Evolutionary conservation across 2,329 filamentous ascomycete species (phyloP), one percentile per base, ranked within the genome.

Genomic region (Sclerotinia minor): DNA sequence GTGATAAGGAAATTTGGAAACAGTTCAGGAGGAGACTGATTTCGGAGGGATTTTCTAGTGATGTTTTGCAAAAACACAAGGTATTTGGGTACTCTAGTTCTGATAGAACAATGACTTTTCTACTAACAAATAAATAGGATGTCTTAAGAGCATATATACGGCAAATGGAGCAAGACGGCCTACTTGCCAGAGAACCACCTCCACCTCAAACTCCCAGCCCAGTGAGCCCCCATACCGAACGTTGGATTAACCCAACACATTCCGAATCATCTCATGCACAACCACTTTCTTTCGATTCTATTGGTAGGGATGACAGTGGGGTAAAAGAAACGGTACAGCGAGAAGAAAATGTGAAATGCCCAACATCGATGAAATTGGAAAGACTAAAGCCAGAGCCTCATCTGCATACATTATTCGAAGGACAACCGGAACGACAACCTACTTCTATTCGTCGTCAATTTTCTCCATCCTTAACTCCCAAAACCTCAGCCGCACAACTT

Each of bases 101-200:
- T 29, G 35, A 19, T 19, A 21, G 26, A 17, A 47, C 8, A 58
- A 29, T 32, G 49, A 35, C 11, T 57, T 44, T 29, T 67, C 53
- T 35, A 61, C 72, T 76, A 68, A 75, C 67, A 45, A 45, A 64
- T 53, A 55, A 32, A 2, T 21, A 88, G 86, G 84, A 87, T 71
- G 80, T 87, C 13, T 77, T 88, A 32, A 81, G 85, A 69, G 85
- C 86, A 26, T 88, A 89, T 73, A 87, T 89, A 53, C 83, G 84
- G 47, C 83, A 86, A 73, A 81, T 88, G 69, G 83, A 87, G 70
- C 81, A 84, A 52, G 79, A 84, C 66, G 83, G 84, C 0, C 79
- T 87, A 13, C 79, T 87, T n/a, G 82, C 83, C 71, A 79, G 80
- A 47, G 78, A 80, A 64, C 77, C 77, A 66, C 73, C 74, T 58